phyloP scores from a whole-genome alignment of 108 stramenopile species.

The Phaeodactylum tricornutum region DNA sequence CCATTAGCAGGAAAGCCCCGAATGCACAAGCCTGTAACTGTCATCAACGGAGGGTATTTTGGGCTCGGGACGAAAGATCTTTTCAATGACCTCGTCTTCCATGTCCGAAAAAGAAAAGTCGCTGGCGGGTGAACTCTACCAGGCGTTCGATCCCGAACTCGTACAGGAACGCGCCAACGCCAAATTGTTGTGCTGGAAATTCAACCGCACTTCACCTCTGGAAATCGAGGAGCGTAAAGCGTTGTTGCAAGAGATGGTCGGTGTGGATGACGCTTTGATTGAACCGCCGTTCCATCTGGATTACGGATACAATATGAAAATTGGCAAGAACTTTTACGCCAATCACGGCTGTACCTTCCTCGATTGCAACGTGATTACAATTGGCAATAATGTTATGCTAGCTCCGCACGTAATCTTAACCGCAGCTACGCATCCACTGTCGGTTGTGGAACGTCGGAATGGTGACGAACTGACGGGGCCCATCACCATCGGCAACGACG shows the following conservation, averaged over 20 bases:
- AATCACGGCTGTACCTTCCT: constrained; percentile 54
- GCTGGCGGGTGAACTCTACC: constrained; percentile 22
- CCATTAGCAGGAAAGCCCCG: no score
- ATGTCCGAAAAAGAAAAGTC: constrained; percentile 22
- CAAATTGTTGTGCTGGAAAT: constrained; percentile 24
- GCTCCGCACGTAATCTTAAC: constrained; percentile 37
- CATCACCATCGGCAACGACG: constrained; percentile 50
- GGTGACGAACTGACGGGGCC: constrained; percentile 35
- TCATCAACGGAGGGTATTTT: no score
- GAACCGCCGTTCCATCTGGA: constrained; percentile 52
- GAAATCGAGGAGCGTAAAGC: constrained; percentile 6
- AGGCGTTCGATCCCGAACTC: constrained; percentile 19
- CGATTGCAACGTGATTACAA: constrained; percentile 30
- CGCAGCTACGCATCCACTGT: constrained; percentile 46
- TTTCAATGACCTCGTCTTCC: no score
- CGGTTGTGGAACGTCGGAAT: constrained; percentile 13
- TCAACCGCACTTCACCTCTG: constrained; percentile 17
- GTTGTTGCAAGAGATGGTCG: constrained; percentile 9
- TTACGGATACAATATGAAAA: constrained; percentile 40
- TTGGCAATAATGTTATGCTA: constrained; percentile 41
- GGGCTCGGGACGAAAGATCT: no score
- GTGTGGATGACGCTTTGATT: constrained; percentile 8
- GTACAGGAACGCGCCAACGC: constrained; percentile 15
- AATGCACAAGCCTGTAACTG: no score
- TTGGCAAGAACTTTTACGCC: constrained; percentile 45